These are phyloP conservation scores for Nannizziopsis barbatae DNA, from an alignment of 2,329 filamentous ascomycete species.

Conservation along the genomic window DNA sequence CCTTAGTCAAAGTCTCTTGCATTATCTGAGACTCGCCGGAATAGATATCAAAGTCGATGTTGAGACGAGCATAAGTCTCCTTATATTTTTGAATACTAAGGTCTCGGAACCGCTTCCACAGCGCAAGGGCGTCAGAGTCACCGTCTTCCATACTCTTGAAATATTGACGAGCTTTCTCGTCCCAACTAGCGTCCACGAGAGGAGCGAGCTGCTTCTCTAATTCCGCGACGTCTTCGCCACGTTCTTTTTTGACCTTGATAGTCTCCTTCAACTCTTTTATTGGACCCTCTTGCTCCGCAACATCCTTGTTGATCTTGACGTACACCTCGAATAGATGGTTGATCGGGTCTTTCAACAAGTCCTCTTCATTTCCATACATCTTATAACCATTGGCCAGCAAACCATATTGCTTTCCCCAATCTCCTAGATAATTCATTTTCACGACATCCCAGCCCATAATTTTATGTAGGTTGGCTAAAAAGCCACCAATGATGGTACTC, in stretches of 20 bases:
- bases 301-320: conserved; percentile 51
- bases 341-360: conserved; percentile 50
- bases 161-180: conserved; percentile 51
- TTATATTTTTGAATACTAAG: conserved; percentile 55
- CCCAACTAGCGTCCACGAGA: conserved; percentile 43
- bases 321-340: conserved; percentile 57
- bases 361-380: conserved; percentile 50
- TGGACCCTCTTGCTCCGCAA: conserved; percentile 45
- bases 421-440: conserved; percentile 56
- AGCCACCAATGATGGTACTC: conserved; percentile 57
- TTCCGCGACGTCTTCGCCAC: conserved; percentile 38
- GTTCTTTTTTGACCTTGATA: conserved; percentile 39
- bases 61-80: conserved; percentile 52
- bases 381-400: conserved; percentile 53
- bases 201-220: conserved; percentile 41
- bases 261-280: conserved; percentile 45
- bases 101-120: conserved; percentile 55
- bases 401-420: conserved; percentile 60
- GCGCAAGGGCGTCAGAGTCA: conserved; percentile 46
- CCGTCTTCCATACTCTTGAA: conserved; percentile 59
- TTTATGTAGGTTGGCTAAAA: conserved; percentile 51
- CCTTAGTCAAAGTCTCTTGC: conserved; percentile 50
- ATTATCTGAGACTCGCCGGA: conserved; percentile 59
- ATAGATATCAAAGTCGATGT: conserved; percentile 56
- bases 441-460: conserved; percentile 52